Base-by-base conservation (phyloP, 2,329 filamentous ascomycete genomes). In the Aphanocladium album region DNA sequence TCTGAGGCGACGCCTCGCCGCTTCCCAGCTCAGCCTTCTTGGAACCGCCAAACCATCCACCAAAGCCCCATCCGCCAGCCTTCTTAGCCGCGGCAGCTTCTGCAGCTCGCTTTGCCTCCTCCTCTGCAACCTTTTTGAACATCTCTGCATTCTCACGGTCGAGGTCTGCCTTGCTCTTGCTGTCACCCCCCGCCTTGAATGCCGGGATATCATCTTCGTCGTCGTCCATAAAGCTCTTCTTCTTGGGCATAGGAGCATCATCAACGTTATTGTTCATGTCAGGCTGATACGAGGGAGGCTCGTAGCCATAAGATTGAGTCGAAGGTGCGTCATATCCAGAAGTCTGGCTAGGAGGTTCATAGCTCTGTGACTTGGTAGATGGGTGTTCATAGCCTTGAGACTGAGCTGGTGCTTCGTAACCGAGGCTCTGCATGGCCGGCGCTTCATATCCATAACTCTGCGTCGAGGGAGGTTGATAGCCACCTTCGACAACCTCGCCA, bases 101-200 rank as follows among this genome's bases (percentile, higher is more conserved):
- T 62, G 78, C 78, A 61, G 82, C 83, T 60, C 83, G 84, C 77
- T 89, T 86, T 21, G 86, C 86, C 51, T 89, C 86, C 74, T 87
- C 85, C 69, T 89, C 92, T 0, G 91, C 93, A 27, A 90, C 91
- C 72, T 88, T 91, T 60, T 87, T 85, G 79, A 97, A 91, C 72
- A 91, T 87, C 68, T 96, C 93, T 61, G 91, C 89, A 52, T 93
- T 92, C 72, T 91, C 89, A 25, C 85, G 83, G 68, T 96, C 90
- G 68, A 86, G 88, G 14, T 89, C 87, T 43, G 82, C 77, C 71
- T 88, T 87, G 2, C 75, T 82, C 71, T 89, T 88, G 30, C 86
- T 62, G 16, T 53, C 50, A 79, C 82, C 64, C 79, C 82, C 64
- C 78, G 76, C 2, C 46, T 72, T 78, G 47, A 77, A 64, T 7